Base-by-base conservation (phyloP, 2,329 filamentous ascomycete genomes). In the Xylariaceae sp. region DNA sequence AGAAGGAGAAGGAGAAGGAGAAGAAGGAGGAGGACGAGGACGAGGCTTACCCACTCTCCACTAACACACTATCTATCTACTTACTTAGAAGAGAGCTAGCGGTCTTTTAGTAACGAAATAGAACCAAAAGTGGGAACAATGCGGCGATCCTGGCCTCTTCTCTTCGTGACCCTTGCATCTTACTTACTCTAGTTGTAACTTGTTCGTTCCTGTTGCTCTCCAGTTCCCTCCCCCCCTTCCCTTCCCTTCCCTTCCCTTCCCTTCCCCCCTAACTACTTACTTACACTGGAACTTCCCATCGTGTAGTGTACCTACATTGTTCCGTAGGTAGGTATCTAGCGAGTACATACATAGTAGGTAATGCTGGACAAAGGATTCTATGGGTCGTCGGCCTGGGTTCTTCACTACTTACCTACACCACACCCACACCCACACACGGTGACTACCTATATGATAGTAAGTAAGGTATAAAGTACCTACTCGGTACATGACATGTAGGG, bases 331-430 rank as follows among this genome's bases (percentile, higher is more conserved):
- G 19, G 19, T 19, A 19, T 19, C 19, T 19, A 19, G 19, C 19
- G 19, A 19, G 19, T 19, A 19, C 19, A 26, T 5, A 44, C 42
- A 30, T 35, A 19, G 19, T 19, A 19, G 1, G 19, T 19, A 19
- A 47, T 54, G 54, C 56, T 55, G 56, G 31, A 54, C 7, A 58
- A 56, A 57, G 59, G 53, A 57, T 59, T 51, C 26, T 26, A 44
- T 46, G 35, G 27, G 46, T 47, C 31, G 27, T 29, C 43, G 43
- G 29, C 43, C 8, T 19, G 32, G 32, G 19, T 19, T 19, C 19
- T 19, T 19, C 19, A 19, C 19, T 19, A 19, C 19, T 19, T 19
- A 19, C 19, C 19, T 46, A 35, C 27, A 44, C 9, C 31, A 44
- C 42, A 6, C 3, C 26, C 42, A 30, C 26, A 26, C 19, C 19